Evolutionary conservation across 2,329 filamentous ascomycete genomes (phyloP), one percentile per base, ranked within the genome.

Genomic region (Chrysoporthe austroafricana): DNA sequence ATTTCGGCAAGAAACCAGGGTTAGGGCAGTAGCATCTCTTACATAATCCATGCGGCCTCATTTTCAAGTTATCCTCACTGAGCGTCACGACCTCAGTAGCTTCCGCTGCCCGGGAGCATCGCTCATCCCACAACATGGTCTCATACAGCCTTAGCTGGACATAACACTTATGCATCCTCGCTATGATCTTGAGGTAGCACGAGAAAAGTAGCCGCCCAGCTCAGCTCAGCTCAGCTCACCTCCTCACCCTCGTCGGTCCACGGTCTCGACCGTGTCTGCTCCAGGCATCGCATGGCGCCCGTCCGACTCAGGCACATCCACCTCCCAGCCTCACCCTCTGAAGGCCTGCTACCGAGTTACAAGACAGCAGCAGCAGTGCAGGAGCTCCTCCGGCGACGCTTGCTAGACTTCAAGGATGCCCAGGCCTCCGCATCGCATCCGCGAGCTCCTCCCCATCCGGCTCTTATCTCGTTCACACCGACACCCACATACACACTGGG

Each of bases 401-500:
- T 90, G 69, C 86, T 93, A 59, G 79, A 85, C 39, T 82, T 88
- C 77, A 92, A 92, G 70, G 75, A 75, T 36, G 59, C 66, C 42
- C 26, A 62, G 26, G 66, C 66, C 21, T 64, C 69, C 62, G 68
- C 62, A 62, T 62, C 21, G 26, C 13, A 13, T 8, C 46, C 72
- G 44, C 70, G 68, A 1, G 71, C 80, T 4, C 78, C 85, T 9
- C n/a, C 6, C n/a, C 91, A 83, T 16, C 92, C 93, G 36, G 88
- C 87, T 43, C 84, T 98, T 71, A 84, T 98, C 70, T 94, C 93
- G 71, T 96, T 97, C 79, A 90, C 92, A 64, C 91, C 94, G 60
- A 81, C 85, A 44, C 93, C 94, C 1, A 93, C 94, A 59, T 97
- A 96, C 80, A 97, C 95, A 16, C 91, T 94, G 71, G 96, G 96